Base-by-base conservation (phyloP, 768 basidiomycete genomes). In the Naganishia onofrii region DNA sequence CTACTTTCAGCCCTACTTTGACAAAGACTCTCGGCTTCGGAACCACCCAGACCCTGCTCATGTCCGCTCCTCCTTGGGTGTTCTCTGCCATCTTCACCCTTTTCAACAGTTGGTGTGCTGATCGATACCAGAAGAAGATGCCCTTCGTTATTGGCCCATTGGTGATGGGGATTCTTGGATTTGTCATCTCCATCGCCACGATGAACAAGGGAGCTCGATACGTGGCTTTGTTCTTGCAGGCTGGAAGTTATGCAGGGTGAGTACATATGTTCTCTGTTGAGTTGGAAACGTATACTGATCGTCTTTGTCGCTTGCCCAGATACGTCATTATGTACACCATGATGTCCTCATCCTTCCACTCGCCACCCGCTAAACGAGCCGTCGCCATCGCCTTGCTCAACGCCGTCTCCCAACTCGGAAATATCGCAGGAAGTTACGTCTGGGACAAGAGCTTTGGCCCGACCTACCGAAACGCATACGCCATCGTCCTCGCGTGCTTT, bases 301-400 rank as follows among this genome's bases (percentile, higher is more conserved):
- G n/a, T n/a, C 88, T 10, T 38, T 8, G 13, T 2, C 31, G 6
- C 23, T 17, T 9, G 1, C 32, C 38, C 0, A 90, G 86, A 5
- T 90, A 89, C 80, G 86, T 91, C 72, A 84, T 85, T 67, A 88
- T 89, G 75, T 81, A 82, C 77, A 81, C 84, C 6, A 82, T 81
- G 86, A 82, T 71, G 60, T 60, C 53, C n/a, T 86, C 84, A 71
- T 84, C 84, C 19, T 83, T 95, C 81, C 87, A 91, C 31, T 86
- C 87, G n/a, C 88, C 92, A 29, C 85, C 91, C 5, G 87, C 88
- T n/a, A 94, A 93, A 81, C 88, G 92, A 5, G 90, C 92, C 2
- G 89, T 93, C 70, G 72, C 76, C 4, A 70, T 76, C 64, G 71
- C 71, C 8, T 74, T 90, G 71, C 86, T 93, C 75, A 92, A 93